Conservation (phyloP, 192 early-diverging fungal species). For the Podila horticola region DNA sequence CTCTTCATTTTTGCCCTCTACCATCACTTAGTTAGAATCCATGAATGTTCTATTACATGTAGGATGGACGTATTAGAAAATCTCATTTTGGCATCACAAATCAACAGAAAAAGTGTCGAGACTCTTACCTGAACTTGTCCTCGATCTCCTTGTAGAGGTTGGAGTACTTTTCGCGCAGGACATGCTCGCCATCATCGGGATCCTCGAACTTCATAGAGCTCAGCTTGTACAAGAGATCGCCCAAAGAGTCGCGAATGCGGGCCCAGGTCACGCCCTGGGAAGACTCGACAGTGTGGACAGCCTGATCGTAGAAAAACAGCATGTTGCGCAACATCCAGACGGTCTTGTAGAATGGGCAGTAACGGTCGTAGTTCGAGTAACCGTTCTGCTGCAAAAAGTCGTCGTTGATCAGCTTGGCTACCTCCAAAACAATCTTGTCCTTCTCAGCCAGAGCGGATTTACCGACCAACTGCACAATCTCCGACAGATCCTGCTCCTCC, state of each 20-base stretch:
- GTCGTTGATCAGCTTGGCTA: slow-evolving; percentile 98
- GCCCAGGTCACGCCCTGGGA: slow-evolving; percentile 92
- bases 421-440: slow-evolving; percentile 99
- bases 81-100: neutral
- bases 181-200: slow-evolving; percentile 94
- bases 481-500: slow-evolving; percentile 97
- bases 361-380: slow-evolving; percentile 98
- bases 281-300: slow-evolving; percentile 94
- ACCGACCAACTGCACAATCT: slow-evolving; percentile 99
- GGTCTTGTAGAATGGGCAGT: slow-evolving; percentile 99
- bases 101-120: neutral
- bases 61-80: neutral
- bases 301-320: slow-evolving; percentile 95
- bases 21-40: slow-evolving; percentile 44
- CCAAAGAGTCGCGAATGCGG: slow-evolving; percentile 92
- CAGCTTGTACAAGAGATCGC: slow-evolving; percentile 95
- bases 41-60: slow-evolving; percentile 35
- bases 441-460: slow-evolving; percentile 89
- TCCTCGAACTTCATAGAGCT: slow-evolving; percentile 99
- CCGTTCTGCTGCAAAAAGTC: slow-evolving; percentile 99
- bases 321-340: slow-evolving; percentile 98
- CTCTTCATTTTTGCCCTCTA: neutral
- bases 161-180: slow-evolving; percentile 87
- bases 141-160: slow-evolving; percentile 96
- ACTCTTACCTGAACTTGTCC: slow-evolving; percentile 78